Conservation (phyloP, 768 basidiomycete species). For the Rhizopogon salebrosus region DNA sequence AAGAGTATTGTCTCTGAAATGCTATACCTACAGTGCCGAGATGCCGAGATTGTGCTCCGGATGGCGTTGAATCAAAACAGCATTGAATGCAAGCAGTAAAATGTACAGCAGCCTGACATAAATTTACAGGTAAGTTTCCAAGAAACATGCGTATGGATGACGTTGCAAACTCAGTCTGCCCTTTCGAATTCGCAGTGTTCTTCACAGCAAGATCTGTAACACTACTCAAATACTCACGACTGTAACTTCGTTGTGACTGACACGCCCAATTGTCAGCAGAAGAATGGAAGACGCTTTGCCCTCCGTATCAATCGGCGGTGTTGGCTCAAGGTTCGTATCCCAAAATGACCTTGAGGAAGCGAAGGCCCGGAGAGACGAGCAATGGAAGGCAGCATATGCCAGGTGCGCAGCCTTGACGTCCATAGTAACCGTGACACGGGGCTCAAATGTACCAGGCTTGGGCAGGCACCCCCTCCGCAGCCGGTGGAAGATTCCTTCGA, state of each 20-base stretch:
- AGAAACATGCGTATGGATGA: too few species aligned
- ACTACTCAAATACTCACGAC: neutral
- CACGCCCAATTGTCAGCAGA: neutral
- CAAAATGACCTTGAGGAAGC: constrained; percentile 74
- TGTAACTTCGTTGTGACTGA: neutral
- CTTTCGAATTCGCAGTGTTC: too few species aligned
- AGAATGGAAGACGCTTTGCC: constrained; percentile 66
- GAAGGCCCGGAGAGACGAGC: constrained; percentile 67
- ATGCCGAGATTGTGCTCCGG: neutral
- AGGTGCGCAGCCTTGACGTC: constrained; percentile 36
- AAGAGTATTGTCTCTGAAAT: neutral
- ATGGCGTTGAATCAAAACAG: too few species aligned
- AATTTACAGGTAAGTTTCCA: too few species aligned
- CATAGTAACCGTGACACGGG: neutral
- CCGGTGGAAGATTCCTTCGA: constrained; percentile 76
- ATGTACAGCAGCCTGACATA: too few species aligned
- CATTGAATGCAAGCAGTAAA: too few species aligned
- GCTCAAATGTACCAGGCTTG: constrained; percentile 44
- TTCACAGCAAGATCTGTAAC: neutral
- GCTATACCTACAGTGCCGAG: neutral
- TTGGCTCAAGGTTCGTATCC: constrained; percentile 82
- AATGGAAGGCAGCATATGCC: constrained; percentile 89
- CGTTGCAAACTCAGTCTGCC: too few species aligned
- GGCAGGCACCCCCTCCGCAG: constrained; percentile 78
- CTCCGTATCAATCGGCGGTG: constrained; percentile 63